Base-by-base conservation (phyloP, 2,329 filamentous ascomycete genomes). In the Aspergillus neoniger region DNA sequence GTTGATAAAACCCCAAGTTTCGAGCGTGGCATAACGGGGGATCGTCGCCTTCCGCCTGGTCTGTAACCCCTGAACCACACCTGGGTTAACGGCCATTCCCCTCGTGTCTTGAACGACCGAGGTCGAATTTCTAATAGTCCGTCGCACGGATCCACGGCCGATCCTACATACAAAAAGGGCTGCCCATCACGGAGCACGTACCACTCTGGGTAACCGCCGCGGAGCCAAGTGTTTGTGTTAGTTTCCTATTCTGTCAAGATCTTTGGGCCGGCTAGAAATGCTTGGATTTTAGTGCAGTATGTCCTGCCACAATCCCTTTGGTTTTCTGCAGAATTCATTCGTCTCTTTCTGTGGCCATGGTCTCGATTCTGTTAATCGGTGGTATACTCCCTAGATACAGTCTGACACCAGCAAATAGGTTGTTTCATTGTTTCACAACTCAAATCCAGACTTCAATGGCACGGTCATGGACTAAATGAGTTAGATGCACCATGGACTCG, bases 71-170 rank as follows among this genome's bases (percentile, higher is more conserved):
- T 69, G 65, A 68, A 63, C 59, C 63, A 62, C 47, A 39, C 60
- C 61, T 47, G 25, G 6, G 10, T 53, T 52, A 51, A 48, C 28
- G 39, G 49, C 48, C 52, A 1, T 51, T 53, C 21, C 41, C 44
- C 47, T 47, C 48, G 30, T 55, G 47, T 61, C 38, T 28, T 48
- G 59, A 48, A 63, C 59, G 57, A 64, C 65, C 62, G 66, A 68
- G 66, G 66, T 65, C 59, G 59, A 36, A 58, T 54, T 58, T 49
- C 23, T 19, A 30, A 32, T 50, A 30, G 47, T 47, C 55, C 55
- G 65, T 70, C 59, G 65, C 69, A 72, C 67, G 63, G 62, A 67
- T 69, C 66, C 64, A 67, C 68, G 57, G 63, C 63, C 60, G 63
- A 71, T 71, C 67, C 63, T 64, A 17, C 47, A 28, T 50, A 50